Percentiles rank a stretch among this genome's conserved stretches.
phyloP scores from a whole-genome alignment of 768 basidiomycete genomes.

The Thelephora aurantiotincta region DNA sequence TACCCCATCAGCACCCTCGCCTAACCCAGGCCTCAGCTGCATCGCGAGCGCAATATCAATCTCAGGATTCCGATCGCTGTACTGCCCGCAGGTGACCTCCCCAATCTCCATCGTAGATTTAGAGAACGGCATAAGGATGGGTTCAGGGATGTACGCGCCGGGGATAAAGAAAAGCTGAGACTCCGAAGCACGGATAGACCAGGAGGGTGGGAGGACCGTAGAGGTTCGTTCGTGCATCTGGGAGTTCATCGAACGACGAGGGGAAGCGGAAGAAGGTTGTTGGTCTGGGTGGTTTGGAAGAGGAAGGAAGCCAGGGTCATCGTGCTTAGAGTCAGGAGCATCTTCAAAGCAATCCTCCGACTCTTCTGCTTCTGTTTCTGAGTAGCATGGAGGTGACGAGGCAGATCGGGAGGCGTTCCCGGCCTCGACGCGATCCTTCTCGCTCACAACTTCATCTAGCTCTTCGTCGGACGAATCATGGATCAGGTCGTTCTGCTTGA shows the following conservation, averaged over 20 bases:
- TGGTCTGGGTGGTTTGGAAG: constrained; percentile 16
- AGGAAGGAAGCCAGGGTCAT: constrained; percentile 30
- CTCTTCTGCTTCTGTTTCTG: constrained; percentile 3
- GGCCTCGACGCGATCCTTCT: not conserved
- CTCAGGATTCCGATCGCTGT: constrained; percentile 16
- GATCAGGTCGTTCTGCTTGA: not conserved
- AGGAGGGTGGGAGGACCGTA: constrained; percentile 13
- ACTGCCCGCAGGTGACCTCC: constrained; percentile 7
- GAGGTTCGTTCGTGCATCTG: no score
- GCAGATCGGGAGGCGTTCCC: no score
- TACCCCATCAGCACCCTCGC: constrained; percentile 62
- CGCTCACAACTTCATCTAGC: not conserved
- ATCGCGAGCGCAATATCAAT: constrained; percentile 61
- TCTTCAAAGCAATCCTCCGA: constrained; percentile 13
- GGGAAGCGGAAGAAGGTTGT: no score
- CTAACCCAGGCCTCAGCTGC: constrained; percentile 62
- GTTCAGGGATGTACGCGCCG: constrained; percentile 11
- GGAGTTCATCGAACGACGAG: no score
- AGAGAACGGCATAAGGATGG: not conserved
- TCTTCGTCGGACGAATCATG: not conserved
- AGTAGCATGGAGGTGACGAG: not conserved
- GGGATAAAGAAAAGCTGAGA: constrained; percentile 8
- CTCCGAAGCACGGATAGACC: constrained; percentile 25
- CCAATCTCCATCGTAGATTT: constrained; percentile 4
- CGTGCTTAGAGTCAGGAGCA: constrained; percentile 12